Percentiles rank a stretch among this genome's conserved stretches.
Evolutionary conservation across 176 grass and related monocot species (phyloP).

Genomic region (Rhipidocladum racemiflorum): DNA sequence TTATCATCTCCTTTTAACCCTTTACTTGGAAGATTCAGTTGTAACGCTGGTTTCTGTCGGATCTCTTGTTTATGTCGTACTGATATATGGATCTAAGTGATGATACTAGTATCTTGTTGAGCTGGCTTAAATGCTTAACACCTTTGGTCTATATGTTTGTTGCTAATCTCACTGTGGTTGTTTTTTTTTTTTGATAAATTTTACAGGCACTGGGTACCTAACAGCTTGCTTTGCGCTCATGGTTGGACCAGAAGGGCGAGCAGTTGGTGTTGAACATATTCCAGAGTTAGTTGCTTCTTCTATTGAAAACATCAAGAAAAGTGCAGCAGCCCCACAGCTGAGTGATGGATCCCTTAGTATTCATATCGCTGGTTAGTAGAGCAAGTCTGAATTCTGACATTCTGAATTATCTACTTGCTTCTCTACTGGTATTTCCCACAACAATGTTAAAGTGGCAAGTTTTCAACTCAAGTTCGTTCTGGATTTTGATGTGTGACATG

Average conservation of each 20-base stretch:
- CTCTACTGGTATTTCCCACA: neutral
- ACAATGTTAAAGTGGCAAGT: neutral
- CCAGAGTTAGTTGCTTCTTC: conserved; percentile 72
- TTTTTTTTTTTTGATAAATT: conserved; percentile 17
- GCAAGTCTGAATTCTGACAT: too few relatives aligned
- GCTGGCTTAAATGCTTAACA: neutral
- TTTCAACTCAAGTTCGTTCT: neutral
- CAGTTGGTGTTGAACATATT: conserved; percentile 73
- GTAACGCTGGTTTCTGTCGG: neutral
- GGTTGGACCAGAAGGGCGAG: conserved; percentile 58
- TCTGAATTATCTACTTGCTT: conserved; percentile 1
- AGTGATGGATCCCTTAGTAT: conserved; percentile 58
- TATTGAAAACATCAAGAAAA: conserved; percentile 71
- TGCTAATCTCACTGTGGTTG: neutral
- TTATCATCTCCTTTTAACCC: neutral
- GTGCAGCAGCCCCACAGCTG: conserved; percentile 47
- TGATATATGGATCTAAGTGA: neutral
- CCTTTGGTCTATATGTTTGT: neutral
- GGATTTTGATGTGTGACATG: neutral
- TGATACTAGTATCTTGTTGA: neutral
- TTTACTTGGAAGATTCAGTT: neutral
- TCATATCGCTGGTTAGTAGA: conserved; percentile 50
- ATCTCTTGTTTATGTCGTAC: neutral
- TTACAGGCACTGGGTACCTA: conserved; percentile 62
- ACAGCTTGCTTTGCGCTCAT: conserved; percentile 68